A percentile compares a stretch with the other conserved stretches of the same genome.
phyloP scores from a whole-genome alignment of 2,329 filamentous ascomycete genomes.

The Lasiodiplodia sp. region DNA sequence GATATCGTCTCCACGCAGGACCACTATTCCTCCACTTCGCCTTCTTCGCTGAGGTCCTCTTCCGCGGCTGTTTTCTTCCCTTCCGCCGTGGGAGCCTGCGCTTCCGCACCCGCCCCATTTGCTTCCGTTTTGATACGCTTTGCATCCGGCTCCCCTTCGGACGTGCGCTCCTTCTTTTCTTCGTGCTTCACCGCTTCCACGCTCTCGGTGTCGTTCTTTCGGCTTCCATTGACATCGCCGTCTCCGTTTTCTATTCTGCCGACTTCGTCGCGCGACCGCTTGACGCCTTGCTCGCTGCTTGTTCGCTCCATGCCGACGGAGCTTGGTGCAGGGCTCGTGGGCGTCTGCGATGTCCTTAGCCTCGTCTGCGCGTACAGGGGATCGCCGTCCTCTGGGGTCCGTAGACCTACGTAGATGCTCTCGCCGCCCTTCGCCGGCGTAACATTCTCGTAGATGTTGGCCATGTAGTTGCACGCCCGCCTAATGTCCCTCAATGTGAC shows the following conservation, averaged over 20 bases:
- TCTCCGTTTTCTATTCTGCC: conserved; percentile 30
- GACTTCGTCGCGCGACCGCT: conserved; percentile 33
- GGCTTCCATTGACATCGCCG: conserved; percentile 31
- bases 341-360: conserved; percentile 40
- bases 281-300: conserved; percentile 38
- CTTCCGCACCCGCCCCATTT: conserved; percentile 23
- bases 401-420: conserved; percentile 56
- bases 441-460: conserved; percentile 58
- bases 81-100: conserved; percentile 17
- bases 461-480: conserved; percentile 78
- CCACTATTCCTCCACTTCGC: conserved; percentile 54
- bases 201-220: conserved; percentile 3
- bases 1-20: conserved; percentile 14
- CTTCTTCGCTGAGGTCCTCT: conserved; percentile 53
- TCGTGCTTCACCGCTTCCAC: conserved; percentile 21
- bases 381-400: conserved; percentile 47
- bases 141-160: conserved; percentile 25
- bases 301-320: conserved; percentile 35
- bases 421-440: conserved; percentile 50
- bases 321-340: conserved; percentile 33
- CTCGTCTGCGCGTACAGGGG: conserved; percentile 39
- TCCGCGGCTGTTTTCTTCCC: conserved; percentile 27
- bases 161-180: conserved; percentile 3
- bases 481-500: conserved; percentile 75
- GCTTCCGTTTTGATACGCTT: conserved; percentile 31